These are phyloP conservation scores for Yamadazyma nakazawae DNA, from an alignment of 805 yeast genomes.

Conservation along the genomic window DNA sequence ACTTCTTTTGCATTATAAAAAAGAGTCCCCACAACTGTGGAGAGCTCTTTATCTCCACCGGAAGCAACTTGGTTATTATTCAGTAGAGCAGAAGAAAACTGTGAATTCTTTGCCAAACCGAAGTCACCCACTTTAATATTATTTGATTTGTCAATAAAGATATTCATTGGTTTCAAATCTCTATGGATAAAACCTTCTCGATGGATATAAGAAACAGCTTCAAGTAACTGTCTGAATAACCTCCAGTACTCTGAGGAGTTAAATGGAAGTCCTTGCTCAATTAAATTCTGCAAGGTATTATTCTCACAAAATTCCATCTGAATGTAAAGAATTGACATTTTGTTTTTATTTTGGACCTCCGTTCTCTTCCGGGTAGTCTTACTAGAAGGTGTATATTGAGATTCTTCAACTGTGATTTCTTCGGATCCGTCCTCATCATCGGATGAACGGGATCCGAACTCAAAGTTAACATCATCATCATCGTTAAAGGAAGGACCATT, in stretches of 20 bases:
- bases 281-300: constrained; percentile 80
- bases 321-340: constrained; percentile 70
- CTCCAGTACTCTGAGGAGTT: constrained; percentile 87
- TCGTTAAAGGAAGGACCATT: constrained; percentile 30
- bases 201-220: constrained; percentile 88
- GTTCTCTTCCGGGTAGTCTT: constrained; percentile 11
- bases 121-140: constrained; percentile 95
- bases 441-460: constrained; percentile 25
- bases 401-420: constrained; percentile 4
- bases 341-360: constrained; percentile 14
- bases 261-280: constrained; percentile 63
- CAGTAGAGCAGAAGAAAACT: constrained; percentile 39
- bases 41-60: constrained; percentile 58
- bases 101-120: constrained; percentile 91
- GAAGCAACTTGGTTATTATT: constrained; percentile 38
- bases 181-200: constrained; percentile 92
- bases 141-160: constrained; percentile 85
- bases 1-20: constrained; percentile 92
- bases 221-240: constrained; percentile 78
- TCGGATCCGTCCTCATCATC: constrained; percentile 7
- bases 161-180: constrained; percentile 92
- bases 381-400: constrained; percentile 2
- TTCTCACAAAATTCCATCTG: constrained; percentile 99
- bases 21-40: constrained; percentile 92
- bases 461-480: constrained; percentile 27